Evolutionary conservation across 371 early-diverging fungal species (phyloP).

Genomic region (Mortierella sp.): DNA sequence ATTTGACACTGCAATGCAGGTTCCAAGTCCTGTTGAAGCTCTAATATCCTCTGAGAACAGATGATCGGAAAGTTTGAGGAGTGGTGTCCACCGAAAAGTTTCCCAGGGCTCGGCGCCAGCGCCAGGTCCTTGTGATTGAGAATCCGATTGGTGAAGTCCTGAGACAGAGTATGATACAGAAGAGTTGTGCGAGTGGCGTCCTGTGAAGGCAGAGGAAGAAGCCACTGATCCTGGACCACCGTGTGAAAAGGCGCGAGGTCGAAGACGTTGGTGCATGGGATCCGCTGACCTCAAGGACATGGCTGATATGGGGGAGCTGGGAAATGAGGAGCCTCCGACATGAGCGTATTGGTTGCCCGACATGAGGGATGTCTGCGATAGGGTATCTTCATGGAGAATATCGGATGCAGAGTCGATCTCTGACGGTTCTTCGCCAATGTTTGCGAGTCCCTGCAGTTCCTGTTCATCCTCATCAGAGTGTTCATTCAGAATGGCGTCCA

Average conservation of each 20-base stretch:
- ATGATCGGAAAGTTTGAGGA: slow-evolving; percentile 73
- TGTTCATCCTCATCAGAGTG: slow-evolving; percentile 42
- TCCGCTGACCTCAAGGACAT: slow-evolving; percentile 30
- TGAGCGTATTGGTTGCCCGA: slow-evolving; percentile 41
- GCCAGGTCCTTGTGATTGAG: slow-evolving; percentile 30
- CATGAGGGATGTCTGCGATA: slow-evolving; percentile 47
- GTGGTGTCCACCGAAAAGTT: slow-evolving; percentile 79
- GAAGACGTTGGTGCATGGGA: slow-evolving; percentile 37
- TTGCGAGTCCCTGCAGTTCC: slow-evolving; percentile 36
- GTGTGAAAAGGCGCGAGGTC: slow-evolving; percentile 29
- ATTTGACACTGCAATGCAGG: slow-evolving; percentile 41
- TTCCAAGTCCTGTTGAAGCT: slow-evolving; percentile 33
- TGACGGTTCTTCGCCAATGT: slow-evolving; percentile 22
- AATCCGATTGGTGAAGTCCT: slow-evolving; percentile 34
- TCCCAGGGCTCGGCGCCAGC: slow-evolving; percentile 67
- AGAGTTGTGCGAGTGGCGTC: slow-evolving; percentile 41
- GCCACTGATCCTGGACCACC: slow-evolving; percentile 47
- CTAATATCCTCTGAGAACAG: slow-evolving; percentile 70
- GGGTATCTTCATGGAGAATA: slow-evolving; percentile 43
- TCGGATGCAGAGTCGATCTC: slow-evolving; percentile 48
- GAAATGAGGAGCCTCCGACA: slow-evolving; percentile 12
- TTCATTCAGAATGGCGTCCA: slow-evolving; percentile 53
- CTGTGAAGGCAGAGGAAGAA: slow-evolving; percentile 47
- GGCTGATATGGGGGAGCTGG: slow-evolving; percentile 37
- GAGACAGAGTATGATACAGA: slow-evolving; percentile 43